Evolutionary conservation across 306 rosid genomes (phyloP).

Genomic region (Dalbergia cochinchinensis): DNA sequence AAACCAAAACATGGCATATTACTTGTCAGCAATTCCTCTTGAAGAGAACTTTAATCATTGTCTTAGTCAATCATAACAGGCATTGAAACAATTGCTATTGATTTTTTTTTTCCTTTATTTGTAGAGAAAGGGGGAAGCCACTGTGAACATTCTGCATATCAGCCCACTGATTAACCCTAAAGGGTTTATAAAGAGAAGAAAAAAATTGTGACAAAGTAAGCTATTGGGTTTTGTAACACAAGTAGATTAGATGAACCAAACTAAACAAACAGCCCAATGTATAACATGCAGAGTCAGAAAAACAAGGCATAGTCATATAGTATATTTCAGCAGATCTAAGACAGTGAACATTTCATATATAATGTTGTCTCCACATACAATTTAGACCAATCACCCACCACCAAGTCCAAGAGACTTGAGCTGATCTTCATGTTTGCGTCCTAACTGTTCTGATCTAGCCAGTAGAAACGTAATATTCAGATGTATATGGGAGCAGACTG

Average conservation of each 20-base stretch:
- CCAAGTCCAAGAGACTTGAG: conserved; percentile 28
- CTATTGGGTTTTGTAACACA: conserved; percentile 16
- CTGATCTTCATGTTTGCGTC: neutral
- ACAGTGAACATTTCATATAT: neutral
- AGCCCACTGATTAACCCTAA: conserved; percentile 1
- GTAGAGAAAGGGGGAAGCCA: conserved; percentile 15
- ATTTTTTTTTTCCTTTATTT: neutral
- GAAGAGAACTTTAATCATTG: conserved; percentile 8
- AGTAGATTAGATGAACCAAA: conserved; percentile 21
- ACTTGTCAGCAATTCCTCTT: conserved; percentile 2
- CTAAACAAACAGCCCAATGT: conserved; percentile 12
- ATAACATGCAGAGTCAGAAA: neutral
- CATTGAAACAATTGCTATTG: neutral
- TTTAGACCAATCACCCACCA: conserved; percentile 14
- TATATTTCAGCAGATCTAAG: neutral
- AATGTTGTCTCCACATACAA: conserved; percentile 1
- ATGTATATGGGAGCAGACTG: conserved; percentile 12
- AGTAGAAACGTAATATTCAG: conserved; percentile 5
- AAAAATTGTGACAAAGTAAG: conserved; percentile 6
- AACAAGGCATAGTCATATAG: neutral
- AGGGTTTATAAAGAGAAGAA: neutral
- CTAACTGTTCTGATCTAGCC: neutral
- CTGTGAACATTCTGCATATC: conserved; percentile 4
- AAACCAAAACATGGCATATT: conserved; percentile 19
- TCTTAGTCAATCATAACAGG: neutral